A percentile compares a stretch with the other conserved stretches of the same genome.
These are phyloP conservation scores for Fusarium euwallaceae DNA, from an alignment of 2,329 filamentous ascomycete species.

Conservation along the genomic window DNA sequence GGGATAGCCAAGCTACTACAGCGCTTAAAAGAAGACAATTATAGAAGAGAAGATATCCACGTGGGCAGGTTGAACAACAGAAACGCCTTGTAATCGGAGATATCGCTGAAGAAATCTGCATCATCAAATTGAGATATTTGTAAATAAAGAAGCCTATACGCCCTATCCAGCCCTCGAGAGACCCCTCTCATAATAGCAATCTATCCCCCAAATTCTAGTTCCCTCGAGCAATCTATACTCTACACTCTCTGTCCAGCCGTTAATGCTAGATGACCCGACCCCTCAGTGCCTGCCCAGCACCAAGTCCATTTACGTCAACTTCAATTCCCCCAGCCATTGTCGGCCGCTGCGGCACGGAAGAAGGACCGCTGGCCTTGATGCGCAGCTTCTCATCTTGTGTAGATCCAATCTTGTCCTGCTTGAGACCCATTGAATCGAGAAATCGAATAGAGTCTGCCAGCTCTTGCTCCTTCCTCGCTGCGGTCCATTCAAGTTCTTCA, in stretches of 20 bases:
- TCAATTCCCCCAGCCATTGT: conserved; percentile 27
- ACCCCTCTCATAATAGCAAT: background rate
- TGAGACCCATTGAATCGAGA: conserved; percentile 61
- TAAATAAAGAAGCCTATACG: background rate
- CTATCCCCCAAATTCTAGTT: background rate
- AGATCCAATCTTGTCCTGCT: conserved; percentile 39
- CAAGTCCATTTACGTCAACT: conserved; percentile 32
- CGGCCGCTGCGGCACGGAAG: conserved; percentile 14
- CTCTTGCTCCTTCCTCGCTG: conserved; percentile 66
- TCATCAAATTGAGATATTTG: background rate
- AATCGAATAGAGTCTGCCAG: conserved; percentile 67
- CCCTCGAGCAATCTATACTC: background rate
- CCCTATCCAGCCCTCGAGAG: background rate
- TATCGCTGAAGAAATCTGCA: too few relatives aligned
- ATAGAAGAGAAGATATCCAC: too few relatives aligned
- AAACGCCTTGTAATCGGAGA: too few relatives aligned
- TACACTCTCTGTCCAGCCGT: background rate
- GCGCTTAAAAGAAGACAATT: too few relatives aligned
- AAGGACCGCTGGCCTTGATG: background rate
- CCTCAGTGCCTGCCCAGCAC: conserved; percentile 23
- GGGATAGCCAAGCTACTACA: too few relatives aligned
- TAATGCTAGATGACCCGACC: conserved; percentile 18
- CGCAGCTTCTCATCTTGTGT: conserved; percentile 33
- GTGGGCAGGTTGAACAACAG: too few relatives aligned
- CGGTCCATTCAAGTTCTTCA: conserved; percentile 76